Percentiles rank a stretch among this genome's conserved stretches.
These are phyloP conservation scores for Fusarium palustre DNA, from an alignment of 2,329 filamentous ascomycete genomes.

Conservation along the genomic window DNA sequence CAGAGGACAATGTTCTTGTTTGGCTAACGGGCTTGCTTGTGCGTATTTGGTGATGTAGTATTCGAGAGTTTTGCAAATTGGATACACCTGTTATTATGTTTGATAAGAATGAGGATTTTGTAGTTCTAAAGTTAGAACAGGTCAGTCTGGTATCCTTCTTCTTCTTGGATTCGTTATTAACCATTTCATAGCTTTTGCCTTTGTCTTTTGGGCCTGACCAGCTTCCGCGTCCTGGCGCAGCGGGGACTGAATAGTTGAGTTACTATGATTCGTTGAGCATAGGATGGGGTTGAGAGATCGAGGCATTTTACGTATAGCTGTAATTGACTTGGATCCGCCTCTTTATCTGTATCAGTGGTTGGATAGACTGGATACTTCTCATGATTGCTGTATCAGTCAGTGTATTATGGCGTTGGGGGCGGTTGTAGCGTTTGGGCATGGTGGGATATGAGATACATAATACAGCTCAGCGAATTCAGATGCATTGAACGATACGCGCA, in stretches of 20 bases:
- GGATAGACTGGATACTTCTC: conserved; percentile 6
- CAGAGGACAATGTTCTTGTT: not conserved
- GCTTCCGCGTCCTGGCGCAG: conserved; percentile 57
- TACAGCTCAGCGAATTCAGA: not conserved
- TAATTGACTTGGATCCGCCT: not conserved
- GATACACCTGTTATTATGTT: conserved; percentile 90
- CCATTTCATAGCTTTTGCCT: conserved; percentile 68
- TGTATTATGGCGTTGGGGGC: not conserved
- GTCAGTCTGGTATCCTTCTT: conserved; percentile 53
- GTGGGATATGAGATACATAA: not conserved
- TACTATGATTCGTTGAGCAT: not conserved
- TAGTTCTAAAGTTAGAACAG: conserved; percentile 77
- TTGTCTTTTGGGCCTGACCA: conserved; percentile 75
- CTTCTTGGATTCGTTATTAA: conserved; percentile 8
- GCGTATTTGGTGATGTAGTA: conserved; percentile 58
- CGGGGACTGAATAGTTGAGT: not conserved
- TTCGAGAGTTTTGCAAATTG: conserved; percentile 79
- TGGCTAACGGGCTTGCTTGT: conserved; percentile 30
- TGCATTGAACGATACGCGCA: not conserved
- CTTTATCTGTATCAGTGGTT: conserved; percentile 3
- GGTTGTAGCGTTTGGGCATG: not conserved
- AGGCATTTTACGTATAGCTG: too few species aligned
- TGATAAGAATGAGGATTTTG: conserved; percentile 79
- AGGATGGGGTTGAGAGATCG: not conserved
- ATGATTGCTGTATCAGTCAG: not conserved